phyloP scores from a whole-genome alignment of 1,139 yeast species.

The Hyphopichia fennica region DNA sequence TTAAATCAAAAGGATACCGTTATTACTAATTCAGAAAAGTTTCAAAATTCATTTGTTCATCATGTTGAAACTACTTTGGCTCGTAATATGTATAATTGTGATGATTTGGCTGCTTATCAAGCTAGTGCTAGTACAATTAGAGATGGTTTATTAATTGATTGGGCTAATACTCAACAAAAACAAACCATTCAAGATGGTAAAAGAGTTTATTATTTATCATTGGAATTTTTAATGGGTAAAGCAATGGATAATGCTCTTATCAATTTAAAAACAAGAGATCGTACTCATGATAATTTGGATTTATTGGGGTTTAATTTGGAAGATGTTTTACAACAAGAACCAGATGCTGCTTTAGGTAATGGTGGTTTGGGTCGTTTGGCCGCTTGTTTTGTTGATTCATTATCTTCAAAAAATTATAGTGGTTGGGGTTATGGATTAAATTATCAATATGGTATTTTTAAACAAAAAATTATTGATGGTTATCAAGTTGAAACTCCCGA shows the following conservation, averaged over 20 bases:
- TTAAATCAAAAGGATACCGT: conserved; percentile 36
- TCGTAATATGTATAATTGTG: conserved; percentile 88
- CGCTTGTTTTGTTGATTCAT: conserved; percentile 89
- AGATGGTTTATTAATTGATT: conserved; percentile 77
- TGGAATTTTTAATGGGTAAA: conserved; percentile 93
- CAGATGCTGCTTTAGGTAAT: conserved; percentile 93
- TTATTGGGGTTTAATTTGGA: conserved; percentile 87
- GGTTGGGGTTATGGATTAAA: conserved; percentile 98
- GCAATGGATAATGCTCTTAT: conserved; percentile 93
- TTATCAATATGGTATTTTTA: conserved; percentile 91
- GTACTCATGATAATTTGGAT: conserved; percentile 55
- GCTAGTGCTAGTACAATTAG: conserved; percentile 80
- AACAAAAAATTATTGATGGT: conserved; percentile 88
- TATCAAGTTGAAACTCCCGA: conserved; percentile 94
- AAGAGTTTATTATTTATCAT: conserved; percentile 80
- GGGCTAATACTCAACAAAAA: conserved; percentile 92
- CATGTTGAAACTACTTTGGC: conserved; percentile 92
- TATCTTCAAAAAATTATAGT: conserved; percentile 82
- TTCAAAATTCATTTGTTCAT: conserved; percentile 70
- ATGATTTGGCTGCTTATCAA: conserved; percentile 87
- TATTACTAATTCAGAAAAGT: conserved; percentile 25
- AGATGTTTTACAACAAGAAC: conserved; percentile 82
- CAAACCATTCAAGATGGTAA: conserved; percentile 85
- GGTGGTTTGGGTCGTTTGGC: conserved; percentile 96
- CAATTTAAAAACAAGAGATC: conserved; percentile 59